A percentile compares a stretch with the other conserved stretches of the same genome.
phyloP scores from a whole-genome alignment of 2,329 filamentous ascomycete species.

The Hawksworthiomyces lignivorus region DNA sequence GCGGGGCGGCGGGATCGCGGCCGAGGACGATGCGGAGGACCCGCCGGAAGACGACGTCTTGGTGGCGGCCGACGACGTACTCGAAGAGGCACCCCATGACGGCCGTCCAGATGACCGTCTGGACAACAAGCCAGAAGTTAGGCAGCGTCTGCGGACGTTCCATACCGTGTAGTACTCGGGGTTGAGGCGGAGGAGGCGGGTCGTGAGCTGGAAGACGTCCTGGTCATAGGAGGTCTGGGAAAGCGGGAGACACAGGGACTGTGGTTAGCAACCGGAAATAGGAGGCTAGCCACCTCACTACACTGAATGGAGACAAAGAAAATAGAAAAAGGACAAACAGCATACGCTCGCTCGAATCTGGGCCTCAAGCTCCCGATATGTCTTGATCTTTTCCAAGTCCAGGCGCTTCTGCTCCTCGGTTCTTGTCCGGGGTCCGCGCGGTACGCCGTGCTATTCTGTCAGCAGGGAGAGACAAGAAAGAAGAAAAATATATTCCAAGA shows the following conservation, averaged over 20 bases:
- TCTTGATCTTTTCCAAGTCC: conserved; percentile 67
- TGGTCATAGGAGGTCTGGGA: conserved; percentile 39
- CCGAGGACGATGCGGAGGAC: conserved; percentile 35
- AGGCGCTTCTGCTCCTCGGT: conserved; percentile 64
- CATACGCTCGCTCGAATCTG: conserved; percentile 58
- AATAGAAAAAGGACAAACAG: neutral
- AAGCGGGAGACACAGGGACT: no score
- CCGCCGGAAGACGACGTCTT: conserved; percentile 57
- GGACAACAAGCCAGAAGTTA: conserved; percentile 53
- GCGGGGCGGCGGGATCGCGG: conserved; percentile 40
- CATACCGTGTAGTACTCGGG: conserved; percentile 88
- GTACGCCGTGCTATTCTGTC: conserved; percentile 66
- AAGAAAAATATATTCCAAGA: no score
- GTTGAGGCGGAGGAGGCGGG: conserved; percentile 67
- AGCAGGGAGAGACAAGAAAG: conserved; percentile 7
- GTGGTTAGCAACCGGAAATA: no score
- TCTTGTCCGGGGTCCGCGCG: conserved; percentile 55
- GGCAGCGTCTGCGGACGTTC: conserved; percentile 73
- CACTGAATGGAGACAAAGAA: no score
- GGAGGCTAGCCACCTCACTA: no score
- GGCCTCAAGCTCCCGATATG: conserved; percentile 65
- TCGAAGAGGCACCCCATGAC: conserved; percentile 48
- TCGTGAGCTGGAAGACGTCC: conserved; percentile 58
- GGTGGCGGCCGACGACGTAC: conserved; percentile 45
- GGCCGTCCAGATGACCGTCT: conserved; percentile 41